Evolutionary conservation across 2,329 filamentous ascomycete species (phyloP).

Genomic region (Albifimbria verrucaria): DNA sequence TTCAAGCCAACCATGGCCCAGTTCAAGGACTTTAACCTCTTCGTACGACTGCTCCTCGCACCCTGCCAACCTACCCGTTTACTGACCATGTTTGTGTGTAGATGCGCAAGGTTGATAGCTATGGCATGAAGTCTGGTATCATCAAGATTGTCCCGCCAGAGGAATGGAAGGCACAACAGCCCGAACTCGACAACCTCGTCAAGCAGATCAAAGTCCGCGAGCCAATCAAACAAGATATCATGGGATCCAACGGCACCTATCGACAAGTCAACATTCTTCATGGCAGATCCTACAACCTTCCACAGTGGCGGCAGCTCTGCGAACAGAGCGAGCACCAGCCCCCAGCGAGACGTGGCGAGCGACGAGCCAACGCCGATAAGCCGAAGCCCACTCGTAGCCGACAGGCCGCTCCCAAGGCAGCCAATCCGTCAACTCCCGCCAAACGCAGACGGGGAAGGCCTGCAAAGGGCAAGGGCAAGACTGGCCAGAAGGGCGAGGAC

Average conservation of each 20-base stretch:
- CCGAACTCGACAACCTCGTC: slow-evolving; percentile 76
- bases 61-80: slow-evolving; percentile 1
- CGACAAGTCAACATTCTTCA: slow-evolving; percentile 97
- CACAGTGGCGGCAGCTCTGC: slow-evolving; percentile 91
- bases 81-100: slow-evolving; percentile 31
- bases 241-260: slow-evolving; percentile 91
- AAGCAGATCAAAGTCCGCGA: slow-evolving; percentile 94
- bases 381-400: slow-evolving; percentile 42
- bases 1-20: slow-evolving; percentile 96
- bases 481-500: slow-evolving; percentile 38
- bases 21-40: slow-evolving; percentile 89
- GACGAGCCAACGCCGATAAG: slow-evolving; percentile 60
- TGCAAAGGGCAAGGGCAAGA: slow-evolving; percentile 31
- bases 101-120: slow-evolving; percentile 82
- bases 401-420: slow-evolving; percentile 28
- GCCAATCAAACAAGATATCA: slow-evolving; percentile 97
- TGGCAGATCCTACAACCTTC: slow-evolving; percentile 91
- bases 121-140: slow-evolving; percentile 97
- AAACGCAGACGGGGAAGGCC: slow-evolving; percentile 39
- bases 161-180: slow-evolving; percentile 86
- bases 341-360: slow-evolving; percentile 82
- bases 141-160: slow-evolving; percentile 91
- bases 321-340: slow-evolving; percentile 96
- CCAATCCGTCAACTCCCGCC: slow-evolving; percentile 30
- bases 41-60: slow-evolving; percentile 53